phyloP scores from a whole-genome alignment of 73 alveolate species.

The Paramecium caudatum region DNA sequence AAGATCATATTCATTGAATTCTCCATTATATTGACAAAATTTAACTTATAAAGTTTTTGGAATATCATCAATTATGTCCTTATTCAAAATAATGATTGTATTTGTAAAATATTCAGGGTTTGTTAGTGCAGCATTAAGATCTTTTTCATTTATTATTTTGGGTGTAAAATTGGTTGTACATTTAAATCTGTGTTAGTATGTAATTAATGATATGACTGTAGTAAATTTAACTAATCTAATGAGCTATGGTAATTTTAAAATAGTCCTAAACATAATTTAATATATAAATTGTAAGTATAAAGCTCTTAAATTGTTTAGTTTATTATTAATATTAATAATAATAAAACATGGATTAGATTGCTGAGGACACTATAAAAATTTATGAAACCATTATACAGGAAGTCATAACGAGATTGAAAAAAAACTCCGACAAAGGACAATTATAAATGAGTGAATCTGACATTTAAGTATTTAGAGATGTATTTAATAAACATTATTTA shows the following conservation, averaged over 20 bases:
- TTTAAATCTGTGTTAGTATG: background rate
- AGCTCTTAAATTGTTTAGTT: background rate
- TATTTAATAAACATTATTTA: background rate
- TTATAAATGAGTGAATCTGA: conserved; percentile 50
- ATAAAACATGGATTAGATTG: background rate
- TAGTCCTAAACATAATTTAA: background rate
- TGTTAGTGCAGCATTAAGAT: background rate
- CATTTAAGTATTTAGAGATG: background rate
- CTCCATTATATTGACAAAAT: background rate
- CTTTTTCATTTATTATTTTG: conserved; percentile 36
- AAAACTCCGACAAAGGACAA: conserved; percentile 21
- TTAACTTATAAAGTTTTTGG: conserved; percentile 28
- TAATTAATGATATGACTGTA: background rate
- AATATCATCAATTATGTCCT: background rate
- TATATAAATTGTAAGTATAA: no score
- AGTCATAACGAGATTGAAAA: background rate
- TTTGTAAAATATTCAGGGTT: conserved; percentile 34
- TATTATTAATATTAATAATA: background rate
- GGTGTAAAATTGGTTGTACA: background rate
- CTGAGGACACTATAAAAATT: background rate
- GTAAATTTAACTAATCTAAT: background rate
- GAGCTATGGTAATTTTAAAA: background rate
- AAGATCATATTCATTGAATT: conserved; percentile 25
- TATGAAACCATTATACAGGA: background rate
- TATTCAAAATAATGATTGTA: conserved; percentile 9